Conservation (phyloP, 371 early-diverging fungal genomes). For the Mucor indicus region DNA sequence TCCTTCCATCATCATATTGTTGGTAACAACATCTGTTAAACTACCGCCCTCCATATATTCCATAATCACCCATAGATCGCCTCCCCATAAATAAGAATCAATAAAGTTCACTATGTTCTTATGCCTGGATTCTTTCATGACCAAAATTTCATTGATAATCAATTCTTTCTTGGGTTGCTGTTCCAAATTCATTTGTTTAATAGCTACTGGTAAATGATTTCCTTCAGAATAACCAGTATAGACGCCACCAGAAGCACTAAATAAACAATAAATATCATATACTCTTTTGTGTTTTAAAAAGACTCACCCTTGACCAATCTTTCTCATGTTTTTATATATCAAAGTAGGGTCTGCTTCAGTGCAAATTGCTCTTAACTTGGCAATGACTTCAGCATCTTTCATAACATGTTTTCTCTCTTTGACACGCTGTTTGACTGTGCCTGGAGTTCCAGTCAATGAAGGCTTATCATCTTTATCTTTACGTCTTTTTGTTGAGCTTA, state of each 20-base stretch:
- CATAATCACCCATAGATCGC: conserved; percentile 95
- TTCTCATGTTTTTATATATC: conserved; percentile 77
- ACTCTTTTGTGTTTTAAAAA: not conserved
- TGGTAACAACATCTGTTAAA: conserved; percentile 89
- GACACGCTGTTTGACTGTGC: conserved; percentile 43
- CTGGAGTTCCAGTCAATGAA: conserved; percentile 37
- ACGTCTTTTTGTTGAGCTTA: conserved; percentile 47
- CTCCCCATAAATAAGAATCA: conserved; percentile 85
- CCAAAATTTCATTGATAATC: conserved; percentile 95
- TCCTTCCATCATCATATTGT: conserved; percentile 91
- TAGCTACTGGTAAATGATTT: conserved; percentile 75
- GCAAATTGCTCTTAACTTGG: conserved; percentile 83
- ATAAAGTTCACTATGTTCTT: conserved; percentile 96
- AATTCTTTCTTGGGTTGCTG: conserved; percentile 95
- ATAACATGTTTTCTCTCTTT: conserved; percentile 43
- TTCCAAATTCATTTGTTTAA: conserved; percentile 95
- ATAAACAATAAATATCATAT: conserved; percentile 1
- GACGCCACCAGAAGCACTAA: conserved; percentile 92
- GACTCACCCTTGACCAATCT: conserved; percentile 92
- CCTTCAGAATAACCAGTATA: conserved; percentile 79
- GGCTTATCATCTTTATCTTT: conserved; percentile 29
- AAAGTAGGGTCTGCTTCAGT: conserved; percentile 86
- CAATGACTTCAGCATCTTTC: conserved; percentile 76
- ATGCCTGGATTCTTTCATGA: conserved; percentile 89
- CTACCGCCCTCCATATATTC: conserved; percentile 98